Conservation (phyloP, 176 grass and related monocot species). For the Avena sativa region DNA sequence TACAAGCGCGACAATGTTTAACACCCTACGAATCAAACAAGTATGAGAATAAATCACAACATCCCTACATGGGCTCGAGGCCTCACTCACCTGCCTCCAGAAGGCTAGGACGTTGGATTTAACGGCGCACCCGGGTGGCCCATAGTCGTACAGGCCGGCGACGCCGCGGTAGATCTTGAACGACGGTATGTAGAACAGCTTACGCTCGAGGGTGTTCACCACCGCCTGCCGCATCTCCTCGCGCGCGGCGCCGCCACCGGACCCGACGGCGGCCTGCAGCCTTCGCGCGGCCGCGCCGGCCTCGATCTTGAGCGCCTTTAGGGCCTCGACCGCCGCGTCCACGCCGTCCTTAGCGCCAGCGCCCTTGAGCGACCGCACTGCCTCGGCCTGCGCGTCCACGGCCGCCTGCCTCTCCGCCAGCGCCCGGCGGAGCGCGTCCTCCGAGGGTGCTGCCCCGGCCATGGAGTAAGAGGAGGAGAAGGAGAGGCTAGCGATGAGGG, state of each 20-base stretch:
- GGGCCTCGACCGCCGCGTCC: conserved; percentile 63
- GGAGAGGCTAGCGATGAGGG: not conserved
- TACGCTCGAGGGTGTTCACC: conserved; percentile 79
- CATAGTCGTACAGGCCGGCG: conserved; percentile 85
- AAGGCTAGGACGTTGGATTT: conserved; percentile 81
- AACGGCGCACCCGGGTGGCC: conserved; percentile 76
- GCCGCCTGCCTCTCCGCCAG: conserved; percentile 66
- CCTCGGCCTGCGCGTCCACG: conserved; percentile 62
- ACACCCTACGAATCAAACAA: not conserved
- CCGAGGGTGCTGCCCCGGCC: conserved; percentile 47
- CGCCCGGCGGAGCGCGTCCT: conserved; percentile 61
- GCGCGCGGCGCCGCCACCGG: conserved; percentile 41
- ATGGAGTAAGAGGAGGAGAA: conserved; percentile 4
- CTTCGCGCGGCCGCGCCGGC: conserved; percentile 57
- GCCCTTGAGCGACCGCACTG: conserved; percentile 65
- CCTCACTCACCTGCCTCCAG: conserved; percentile 76
- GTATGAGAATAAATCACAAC: not conserved
- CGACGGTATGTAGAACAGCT: conserved; percentile 80
- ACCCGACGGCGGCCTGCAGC: conserved; percentile 47
- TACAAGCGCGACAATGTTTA: not conserved
- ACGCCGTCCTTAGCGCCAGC: conserved; percentile 44
- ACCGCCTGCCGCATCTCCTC: conserved; percentile 77
- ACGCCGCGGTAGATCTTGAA: conserved; percentile 93
- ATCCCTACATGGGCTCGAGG: not conserved
- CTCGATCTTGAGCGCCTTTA: conserved; percentile 66